Conservation (phyloP, 805 yeast genomes). For the Suhomyces sp. region DNA sequence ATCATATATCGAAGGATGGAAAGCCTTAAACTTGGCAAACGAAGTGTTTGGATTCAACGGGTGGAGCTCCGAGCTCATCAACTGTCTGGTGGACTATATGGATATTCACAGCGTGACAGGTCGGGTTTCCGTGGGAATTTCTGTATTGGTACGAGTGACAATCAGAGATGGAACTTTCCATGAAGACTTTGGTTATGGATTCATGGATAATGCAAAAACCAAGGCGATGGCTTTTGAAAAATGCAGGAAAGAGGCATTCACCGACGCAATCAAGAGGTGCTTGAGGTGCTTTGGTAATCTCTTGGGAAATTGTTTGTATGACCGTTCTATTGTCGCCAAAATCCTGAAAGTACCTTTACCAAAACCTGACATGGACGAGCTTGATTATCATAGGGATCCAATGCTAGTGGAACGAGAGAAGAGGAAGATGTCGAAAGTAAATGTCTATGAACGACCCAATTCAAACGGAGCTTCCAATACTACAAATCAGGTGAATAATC, state of each 20-base stretch:
- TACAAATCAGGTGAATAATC: not conserved
- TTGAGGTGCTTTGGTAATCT: constrained; percentile 78
- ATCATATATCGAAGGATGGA: constrained; percentile 82
- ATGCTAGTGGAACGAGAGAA: constrained; percentile 29
- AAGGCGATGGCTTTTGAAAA: constrained; percentile 76
- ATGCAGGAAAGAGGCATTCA: constrained; percentile 82
- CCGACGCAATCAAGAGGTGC: constrained; percentile 79
- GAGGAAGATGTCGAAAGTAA: constrained; percentile 12
- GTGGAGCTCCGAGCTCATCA: constrained; percentile 72
- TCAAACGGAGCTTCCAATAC: not conserved
- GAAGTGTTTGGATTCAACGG: constrained; percentile 82
- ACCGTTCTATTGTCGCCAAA: constrained; percentile 59
- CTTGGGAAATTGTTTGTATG: constrained; percentile 81
- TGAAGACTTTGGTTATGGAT: constrained; percentile 77
- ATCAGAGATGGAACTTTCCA: constrained; percentile 80
- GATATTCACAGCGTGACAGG: constrained; percentile 59
- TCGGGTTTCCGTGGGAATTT: constrained; percentile 61
- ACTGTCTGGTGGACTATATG: constrained; percentile 65
- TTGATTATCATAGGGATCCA: constrained; percentile 39
- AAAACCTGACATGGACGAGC: constrained; percentile 28
- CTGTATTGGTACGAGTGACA: constrained; percentile 69
- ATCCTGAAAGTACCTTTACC: constrained; percentile 43
- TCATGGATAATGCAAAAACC: constrained; percentile 65
- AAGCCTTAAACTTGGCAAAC: constrained; percentile 75
- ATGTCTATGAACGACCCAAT: constrained; percentile 8